Conservation (phyloP, 1,284 basidiomycete species). For the Anthracocystis setariae region DNA sequence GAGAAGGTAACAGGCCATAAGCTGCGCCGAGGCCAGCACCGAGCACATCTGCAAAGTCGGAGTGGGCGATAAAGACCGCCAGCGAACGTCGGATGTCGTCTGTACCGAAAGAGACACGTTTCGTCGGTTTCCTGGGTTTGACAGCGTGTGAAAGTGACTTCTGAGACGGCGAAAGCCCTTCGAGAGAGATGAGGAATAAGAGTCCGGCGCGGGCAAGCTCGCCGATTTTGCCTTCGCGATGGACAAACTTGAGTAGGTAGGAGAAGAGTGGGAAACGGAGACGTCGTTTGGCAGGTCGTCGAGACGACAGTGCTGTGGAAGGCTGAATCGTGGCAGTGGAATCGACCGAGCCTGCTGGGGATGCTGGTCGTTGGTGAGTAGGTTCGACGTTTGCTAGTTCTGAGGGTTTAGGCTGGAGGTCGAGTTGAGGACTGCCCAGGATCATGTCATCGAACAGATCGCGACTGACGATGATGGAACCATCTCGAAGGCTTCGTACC, state of each 20-base stretch:
- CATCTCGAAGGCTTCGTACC: slow-evolving; percentile 29
- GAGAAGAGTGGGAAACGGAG: slow-evolving; percentile 74
- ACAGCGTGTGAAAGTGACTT: neutral
- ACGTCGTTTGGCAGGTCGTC: slow-evolving; percentile 20
- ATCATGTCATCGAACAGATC: slow-evolving; percentile 14
- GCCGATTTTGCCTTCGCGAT: slow-evolving; percentile 91
- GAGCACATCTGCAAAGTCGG: slow-evolving; percentile 94
- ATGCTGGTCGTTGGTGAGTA: slow-evolving; percentile 16
- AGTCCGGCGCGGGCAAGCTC: slow-evolving; percentile 92
- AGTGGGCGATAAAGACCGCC: slow-evolving; percentile 92
- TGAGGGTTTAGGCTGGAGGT: neutral
- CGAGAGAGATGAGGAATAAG: slow-evolving; percentile 88
- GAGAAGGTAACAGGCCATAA: slow-evolving; percentile 82
- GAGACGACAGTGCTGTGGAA: slow-evolving; percentile 14
- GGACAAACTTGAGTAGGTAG: slow-evolving; percentile 92
- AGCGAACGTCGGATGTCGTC: slow-evolving; percentile 71
- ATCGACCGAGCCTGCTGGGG: slow-evolving; percentile 40
- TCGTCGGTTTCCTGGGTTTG: slow-evolving; percentile 8
- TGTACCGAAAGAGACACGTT: slow-evolving; percentile 24
- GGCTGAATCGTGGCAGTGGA: slow-evolving; percentile 49
- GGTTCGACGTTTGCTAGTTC: neutral
- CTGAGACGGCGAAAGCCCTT: slow-evolving; percentile 13
- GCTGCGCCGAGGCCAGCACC: slow-evolving; percentile 92
- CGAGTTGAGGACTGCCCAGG: neutral
- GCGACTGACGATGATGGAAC: slow-evolving; percentile 43